Evolutionary conservation across 805 yeast species (phyloP), one percentile per base, ranked within the genome.

Genomic region (Pichia manshurica): DNA sequence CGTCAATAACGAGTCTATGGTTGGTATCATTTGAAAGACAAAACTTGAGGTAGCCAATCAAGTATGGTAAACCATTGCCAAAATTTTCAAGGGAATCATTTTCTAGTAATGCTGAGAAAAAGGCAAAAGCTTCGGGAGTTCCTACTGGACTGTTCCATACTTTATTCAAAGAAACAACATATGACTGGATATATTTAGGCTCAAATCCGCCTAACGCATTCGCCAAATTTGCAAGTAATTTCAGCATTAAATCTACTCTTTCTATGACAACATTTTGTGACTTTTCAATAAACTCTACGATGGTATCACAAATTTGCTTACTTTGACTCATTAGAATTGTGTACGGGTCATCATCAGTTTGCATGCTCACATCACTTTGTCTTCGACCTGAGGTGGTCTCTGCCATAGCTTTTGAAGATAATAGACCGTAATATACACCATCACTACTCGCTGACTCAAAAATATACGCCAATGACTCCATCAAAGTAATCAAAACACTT

Each of bases 401-500:
- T 29, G 53, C 56, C 39, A 64, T 40, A 3, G 57, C 48, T n/a
- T 50, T 53, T 32, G 60, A 57, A 39, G 57, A 58, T 41, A 58
- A 54, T 37, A 64, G 39, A 22, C 57, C 59, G 49, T 65, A 66
- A 47, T 61, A 67, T 1, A 63, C 58, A 8, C 70, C 69, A 8
- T 60, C 60, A 28, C 49, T 52, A 4, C 57, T 39, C 0, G 71
- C 59, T 6, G 41, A 46, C 39, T 62, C 61, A 42, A 79, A 67
- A 5, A 80, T 61, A 1, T 57, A 55, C 5, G 70, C 68, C 33
- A 79, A 53, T 2, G 82, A 63, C 16, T 65, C 66, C 32, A 82
- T 59, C 1, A 77, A 66, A 48, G 77, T 80, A 37, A 67, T 63
- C 1, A 78, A 70, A 0, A 82, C 88, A 19, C 71, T 62, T 7